Evolutionary conservation across 768 basidiomycete species (phyloP).

Genomic region (Mycena galericulata): DNA sequence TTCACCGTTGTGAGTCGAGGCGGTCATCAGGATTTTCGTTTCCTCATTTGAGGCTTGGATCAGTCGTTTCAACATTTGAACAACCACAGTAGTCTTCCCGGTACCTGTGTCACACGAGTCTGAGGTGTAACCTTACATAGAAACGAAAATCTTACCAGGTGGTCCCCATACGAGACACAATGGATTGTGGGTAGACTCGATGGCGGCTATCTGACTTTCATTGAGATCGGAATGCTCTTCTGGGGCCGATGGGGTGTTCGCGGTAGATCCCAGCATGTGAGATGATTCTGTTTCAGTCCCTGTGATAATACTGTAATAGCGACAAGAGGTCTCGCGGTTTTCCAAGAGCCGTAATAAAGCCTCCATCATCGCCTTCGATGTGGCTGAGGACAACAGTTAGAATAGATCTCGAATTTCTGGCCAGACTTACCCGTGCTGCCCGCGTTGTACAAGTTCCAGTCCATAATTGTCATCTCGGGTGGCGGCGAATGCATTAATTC

Average conservation of each 20-base stretch:
- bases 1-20: conserved; percentile 76
- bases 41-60: conserved; percentile 44
- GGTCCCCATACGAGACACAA: conserved; percentile 78
- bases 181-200: conserved; percentile 55
- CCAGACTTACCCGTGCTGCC: conserved; percentile 62
- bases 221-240: conserved; percentile 54
- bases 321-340: conserved; percentile 59
- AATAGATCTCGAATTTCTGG: background rate
- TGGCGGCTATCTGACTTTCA: conserved; percentile 65
- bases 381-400: conserved; percentile 52
- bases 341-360: conserved; percentile 61
- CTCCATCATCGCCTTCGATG: conserved; percentile 74
- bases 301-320: conserved; percentile 63
- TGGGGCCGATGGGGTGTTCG: background rate
- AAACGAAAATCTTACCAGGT: conserved; percentile 55
- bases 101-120: conserved; percentile 59
- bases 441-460: conserved; percentile 75
- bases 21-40: conserved; percentile 73
- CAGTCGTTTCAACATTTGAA: conserved; percentile 65
- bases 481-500: conserved; percentile 68
- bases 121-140: too few relatives aligned
- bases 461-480: conserved; percentile 68
- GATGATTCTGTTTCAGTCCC: conserved; percentile 37
- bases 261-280: background rate
- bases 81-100: conserved; percentile 78